Evolutionary conservation across 371 early-diverging fungal species (phyloP).

Genomic region (Mucor circinelloides): DNA sequence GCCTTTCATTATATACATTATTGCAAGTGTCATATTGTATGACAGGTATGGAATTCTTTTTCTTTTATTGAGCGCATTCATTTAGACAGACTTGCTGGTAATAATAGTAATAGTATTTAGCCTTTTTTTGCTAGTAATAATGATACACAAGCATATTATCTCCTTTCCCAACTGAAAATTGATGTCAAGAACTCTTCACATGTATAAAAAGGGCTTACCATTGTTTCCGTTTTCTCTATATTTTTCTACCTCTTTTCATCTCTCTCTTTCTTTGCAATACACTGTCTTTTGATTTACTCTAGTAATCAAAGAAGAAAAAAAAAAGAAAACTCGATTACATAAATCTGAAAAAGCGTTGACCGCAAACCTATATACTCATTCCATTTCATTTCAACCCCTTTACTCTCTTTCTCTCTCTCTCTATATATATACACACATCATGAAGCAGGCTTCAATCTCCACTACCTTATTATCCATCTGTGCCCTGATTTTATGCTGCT

Average conservation of each 20-base stretch:
- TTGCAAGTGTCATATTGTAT: background rate
- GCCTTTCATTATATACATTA: no score
- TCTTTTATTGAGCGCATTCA: background rate
- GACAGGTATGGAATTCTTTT: background rate
- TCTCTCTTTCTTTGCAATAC: background rate
- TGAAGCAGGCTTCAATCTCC: constrained; percentile 6
- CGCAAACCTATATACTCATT: background rate
- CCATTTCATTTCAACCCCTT: background rate
- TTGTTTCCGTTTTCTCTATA: no score
- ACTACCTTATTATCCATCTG: background rate
- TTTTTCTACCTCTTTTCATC: background rate
- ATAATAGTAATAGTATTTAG: background rate
- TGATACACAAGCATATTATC: background rate
- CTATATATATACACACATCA: background rate
- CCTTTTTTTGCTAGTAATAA: background rate
- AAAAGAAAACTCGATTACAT: no score
- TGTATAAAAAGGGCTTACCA: background rate
- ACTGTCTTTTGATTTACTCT: no score
- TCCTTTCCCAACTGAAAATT: background rate
- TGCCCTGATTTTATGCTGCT: background rate
- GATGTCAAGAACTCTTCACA: background rate
- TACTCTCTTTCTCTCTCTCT: background rate
- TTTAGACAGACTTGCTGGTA: background rate
- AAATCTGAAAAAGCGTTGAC: background rate
- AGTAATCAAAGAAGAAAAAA: no score